Conservation (phyloP, 2,329 filamentous ascomycete genomes). For the Neofusicoccum ribis region DNA sequence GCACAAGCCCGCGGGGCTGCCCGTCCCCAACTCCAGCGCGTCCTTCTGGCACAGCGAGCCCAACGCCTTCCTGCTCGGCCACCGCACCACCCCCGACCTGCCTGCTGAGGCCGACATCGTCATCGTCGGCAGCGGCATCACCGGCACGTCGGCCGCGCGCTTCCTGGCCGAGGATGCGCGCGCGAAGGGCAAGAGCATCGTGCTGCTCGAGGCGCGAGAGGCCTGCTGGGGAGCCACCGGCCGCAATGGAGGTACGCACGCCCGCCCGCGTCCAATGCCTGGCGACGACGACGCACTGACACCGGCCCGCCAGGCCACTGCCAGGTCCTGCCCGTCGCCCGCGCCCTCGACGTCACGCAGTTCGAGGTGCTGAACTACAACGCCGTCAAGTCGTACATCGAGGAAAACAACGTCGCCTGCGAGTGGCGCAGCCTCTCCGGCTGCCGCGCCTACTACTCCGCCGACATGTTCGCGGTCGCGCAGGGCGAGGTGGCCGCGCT, state of each 20-base stretch:
- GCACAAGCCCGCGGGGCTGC: constrained; percentile 47
- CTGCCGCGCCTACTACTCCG: constrained; percentile 63
- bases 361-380: constrained; percentile 73
- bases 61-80: constrained; percentile 63
- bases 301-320: constrained; percentile 56
- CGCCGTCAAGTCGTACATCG: constrained; percentile 60
- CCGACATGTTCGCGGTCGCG: constrained; percentile 56
- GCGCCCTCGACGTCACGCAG: constrained; percentile 60
- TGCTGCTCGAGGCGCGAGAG: constrained; percentile 77
- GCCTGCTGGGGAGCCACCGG: constrained; percentile 83
- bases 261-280: background rate
- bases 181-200: constrained; percentile 53
- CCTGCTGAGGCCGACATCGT: constrained; percentile 65
- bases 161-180: constrained; percentile 54
- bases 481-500: constrained; percentile 54
- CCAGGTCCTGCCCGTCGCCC: constrained; percentile 67
- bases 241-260: constrained; percentile 37
- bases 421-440: constrained; percentile 67
- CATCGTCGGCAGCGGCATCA: constrained; percentile 74
- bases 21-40: constrained; percentile 59
- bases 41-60: constrained; percentile 77
- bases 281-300: background rate
- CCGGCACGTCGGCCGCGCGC: constrained; percentile 69
- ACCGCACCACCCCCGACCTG: constrained; percentile 65
- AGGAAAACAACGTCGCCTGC: constrained; percentile 61